Percentiles rank a stretch among this genome's conserved stretches.
phyloP scores from a whole-genome alignment of 208 protist genomes.

The Wallacemonas sp. region DNA sequence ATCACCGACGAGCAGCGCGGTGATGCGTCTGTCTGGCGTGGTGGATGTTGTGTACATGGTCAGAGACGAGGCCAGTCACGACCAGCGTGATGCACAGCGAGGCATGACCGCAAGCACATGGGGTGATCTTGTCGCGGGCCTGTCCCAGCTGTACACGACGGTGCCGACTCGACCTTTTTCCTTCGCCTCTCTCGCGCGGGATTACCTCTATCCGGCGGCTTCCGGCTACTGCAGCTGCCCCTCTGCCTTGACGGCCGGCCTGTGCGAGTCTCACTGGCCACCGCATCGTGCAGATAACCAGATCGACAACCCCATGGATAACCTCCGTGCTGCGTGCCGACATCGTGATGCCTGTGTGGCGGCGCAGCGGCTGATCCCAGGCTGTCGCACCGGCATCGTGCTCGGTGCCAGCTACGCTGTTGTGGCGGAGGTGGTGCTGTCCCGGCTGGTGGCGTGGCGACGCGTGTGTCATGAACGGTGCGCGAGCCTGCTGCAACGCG shows the following conservation, averaged over 20 bases:
- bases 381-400: background rate
- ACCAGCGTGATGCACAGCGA: too few species aligned
- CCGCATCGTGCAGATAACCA: too few species aligned
- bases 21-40: background rate
- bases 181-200: background rate
- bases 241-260: background rate
- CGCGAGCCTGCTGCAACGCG: background rate
- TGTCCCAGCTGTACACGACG: background rate
- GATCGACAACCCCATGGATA: background rate
- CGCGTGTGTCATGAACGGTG: background rate
- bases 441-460: background rate
- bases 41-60: conserved; percentile 8
- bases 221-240: background rate
- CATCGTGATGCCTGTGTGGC: background rate
- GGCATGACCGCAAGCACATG: too few species aligned
- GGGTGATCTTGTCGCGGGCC: background rate
- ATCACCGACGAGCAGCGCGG: too few species aligned
- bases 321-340: background rate
- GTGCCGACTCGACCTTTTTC: background rate
- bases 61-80: too few species aligned
- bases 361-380: background rate
- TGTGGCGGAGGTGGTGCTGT: background rate
- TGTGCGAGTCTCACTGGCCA: too few species aligned
- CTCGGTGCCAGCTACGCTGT: conserved; percentile 8
- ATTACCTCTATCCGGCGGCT: background rate